phyloP scores from a whole-genome alignment of 768 basidiomycete genomes.

The Lactarius evosmus region DNA sequence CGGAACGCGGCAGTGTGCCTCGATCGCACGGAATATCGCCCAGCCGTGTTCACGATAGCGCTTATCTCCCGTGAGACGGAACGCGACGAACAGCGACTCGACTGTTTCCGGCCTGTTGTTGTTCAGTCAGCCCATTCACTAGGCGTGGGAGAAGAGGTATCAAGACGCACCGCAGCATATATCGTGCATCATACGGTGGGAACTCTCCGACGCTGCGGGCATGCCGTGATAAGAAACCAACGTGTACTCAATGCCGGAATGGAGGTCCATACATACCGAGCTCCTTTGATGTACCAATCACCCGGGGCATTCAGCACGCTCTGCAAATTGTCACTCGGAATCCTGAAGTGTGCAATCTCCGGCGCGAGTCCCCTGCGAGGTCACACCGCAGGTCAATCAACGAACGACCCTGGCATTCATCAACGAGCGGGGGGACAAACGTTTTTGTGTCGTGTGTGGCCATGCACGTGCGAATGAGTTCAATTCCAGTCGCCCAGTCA shows the following conservation, averaged over 20 bases:
- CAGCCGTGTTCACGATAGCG: conserved; percentile 82
- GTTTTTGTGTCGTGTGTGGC: conserved; percentile 79
- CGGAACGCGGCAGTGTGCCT: conserved; percentile 73
- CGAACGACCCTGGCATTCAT: background rate
- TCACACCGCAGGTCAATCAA: background rate
- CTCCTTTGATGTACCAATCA: conserved; percentile 95
- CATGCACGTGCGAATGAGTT: conserved; percentile 86
- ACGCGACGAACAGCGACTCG: conserved; percentile 91
- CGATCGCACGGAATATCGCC: conserved; percentile 86
- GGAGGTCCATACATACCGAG: conserved; percentile 49
- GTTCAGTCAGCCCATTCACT: background rate
- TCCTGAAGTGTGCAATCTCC: conserved; percentile 85
- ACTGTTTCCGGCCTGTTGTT: conserved; percentile 79
- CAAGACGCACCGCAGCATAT: conserved; percentile 72
- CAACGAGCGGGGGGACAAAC: conserved; percentile 42
- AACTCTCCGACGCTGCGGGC: conserved; percentile 29
- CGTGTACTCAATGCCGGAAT: background rate
- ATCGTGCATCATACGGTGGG: conserved; percentile 75
- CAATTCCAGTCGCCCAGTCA: conserved; percentile 80
- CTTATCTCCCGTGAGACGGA: conserved; percentile 80
- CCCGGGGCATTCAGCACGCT: conserved; percentile 42
- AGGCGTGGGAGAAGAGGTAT: background rate
- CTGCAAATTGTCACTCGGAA: conserved; percentile 53
- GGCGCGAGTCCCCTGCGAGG: conserved; percentile 70
- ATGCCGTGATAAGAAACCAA: background rate